Conservation (phyloP, 148 eudicot species). For the Limonium bicolor region DNA sequence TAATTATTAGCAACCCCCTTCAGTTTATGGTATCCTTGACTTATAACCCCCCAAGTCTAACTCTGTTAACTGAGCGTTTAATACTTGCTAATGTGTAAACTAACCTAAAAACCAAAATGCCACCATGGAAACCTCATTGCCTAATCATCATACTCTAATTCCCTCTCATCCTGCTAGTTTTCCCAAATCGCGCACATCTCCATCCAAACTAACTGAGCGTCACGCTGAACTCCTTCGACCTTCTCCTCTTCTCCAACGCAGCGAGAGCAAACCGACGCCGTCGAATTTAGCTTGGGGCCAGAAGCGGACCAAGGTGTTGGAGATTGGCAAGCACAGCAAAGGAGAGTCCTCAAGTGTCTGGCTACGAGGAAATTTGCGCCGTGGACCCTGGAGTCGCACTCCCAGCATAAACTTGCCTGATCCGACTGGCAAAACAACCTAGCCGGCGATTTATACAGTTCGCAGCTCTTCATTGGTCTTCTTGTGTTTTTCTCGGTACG, state of each 20-base stretch:
- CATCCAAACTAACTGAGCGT: not conserved
- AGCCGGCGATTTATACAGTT: conserved; percentile 25
- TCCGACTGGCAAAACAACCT: conserved; percentile 35
- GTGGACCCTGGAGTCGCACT: conserved; percentile 39
- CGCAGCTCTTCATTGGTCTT: conserved; percentile 35
- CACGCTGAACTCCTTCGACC: not conserved
- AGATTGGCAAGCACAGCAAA: conserved; percentile 5
- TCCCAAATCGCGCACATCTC: no score
- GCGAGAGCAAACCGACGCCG: conserved; percentile 17
- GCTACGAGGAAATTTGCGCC: conserved; percentile 46
- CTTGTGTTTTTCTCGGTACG: no score
- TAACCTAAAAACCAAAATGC: no score
- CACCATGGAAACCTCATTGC: no score
- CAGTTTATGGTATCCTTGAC: no score
- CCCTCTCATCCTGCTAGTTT: no score
- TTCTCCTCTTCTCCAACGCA: conserved; percentile 6
- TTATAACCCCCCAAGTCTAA: no score
- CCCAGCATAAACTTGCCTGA: conserved; percentile 37
- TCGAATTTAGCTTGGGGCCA: conserved; percentile 12
- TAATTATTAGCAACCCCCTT: no score
- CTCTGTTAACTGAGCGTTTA: no score
- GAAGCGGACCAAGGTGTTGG: conserved; percentile 5
- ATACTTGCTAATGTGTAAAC: no score
- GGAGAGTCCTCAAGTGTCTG: conserved; percentile 5
- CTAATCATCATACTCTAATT: no score